Percentiles rank a stretch among this genome's conserved stretches.
Conservation (phyloP, 2,329 filamentous ascomycete species). For the Blastomyces gilchristii region DNA sequence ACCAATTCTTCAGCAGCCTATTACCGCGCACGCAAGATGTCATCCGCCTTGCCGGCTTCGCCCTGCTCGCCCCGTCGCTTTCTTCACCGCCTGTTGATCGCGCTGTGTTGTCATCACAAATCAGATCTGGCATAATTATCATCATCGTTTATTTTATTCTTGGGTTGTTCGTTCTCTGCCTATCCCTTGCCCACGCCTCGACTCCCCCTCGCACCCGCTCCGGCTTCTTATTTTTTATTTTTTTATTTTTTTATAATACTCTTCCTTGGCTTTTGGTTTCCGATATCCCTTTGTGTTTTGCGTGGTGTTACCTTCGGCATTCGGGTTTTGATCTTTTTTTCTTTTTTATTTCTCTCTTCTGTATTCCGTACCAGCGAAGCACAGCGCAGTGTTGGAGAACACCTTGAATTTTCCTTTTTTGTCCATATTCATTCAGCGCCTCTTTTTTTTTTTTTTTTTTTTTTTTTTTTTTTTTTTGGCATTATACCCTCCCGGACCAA, state of each 20-base stretch:
- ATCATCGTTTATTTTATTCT: too few species aligned
- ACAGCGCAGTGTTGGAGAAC: neutral
- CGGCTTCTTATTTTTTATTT: too few species aligned
- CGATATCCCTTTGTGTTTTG: neutral
- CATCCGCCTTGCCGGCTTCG: neutral
- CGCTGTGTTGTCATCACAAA: too few species aligned
- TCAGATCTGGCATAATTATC: too few species aligned
- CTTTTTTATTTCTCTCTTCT: too few species aligned
- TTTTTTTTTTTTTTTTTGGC: neutral
- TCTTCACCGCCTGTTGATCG: neutral
- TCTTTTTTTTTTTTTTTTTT: neutral
- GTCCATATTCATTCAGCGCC: neutral
- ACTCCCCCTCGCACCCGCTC: too few species aligned
- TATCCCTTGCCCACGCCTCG: neutral
- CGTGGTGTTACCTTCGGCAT: slow-evolving; percentile 2
- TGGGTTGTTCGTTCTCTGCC: neutral
- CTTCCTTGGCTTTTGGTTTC: neutral
- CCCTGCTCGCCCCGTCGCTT: neutral
- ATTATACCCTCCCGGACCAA: slow-evolving; percentile 2
- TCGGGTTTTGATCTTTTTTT: neutral
- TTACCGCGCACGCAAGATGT: neutral
- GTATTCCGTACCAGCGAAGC: neutral
- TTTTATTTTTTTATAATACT: too few species aligned
- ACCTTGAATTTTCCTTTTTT: too few species aligned
- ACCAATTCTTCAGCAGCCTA: neutral